phyloP scores from a whole-genome alignment of 2,329 filamentous ascomycete genomes.

The Pezicula neosporulosa region DNA sequence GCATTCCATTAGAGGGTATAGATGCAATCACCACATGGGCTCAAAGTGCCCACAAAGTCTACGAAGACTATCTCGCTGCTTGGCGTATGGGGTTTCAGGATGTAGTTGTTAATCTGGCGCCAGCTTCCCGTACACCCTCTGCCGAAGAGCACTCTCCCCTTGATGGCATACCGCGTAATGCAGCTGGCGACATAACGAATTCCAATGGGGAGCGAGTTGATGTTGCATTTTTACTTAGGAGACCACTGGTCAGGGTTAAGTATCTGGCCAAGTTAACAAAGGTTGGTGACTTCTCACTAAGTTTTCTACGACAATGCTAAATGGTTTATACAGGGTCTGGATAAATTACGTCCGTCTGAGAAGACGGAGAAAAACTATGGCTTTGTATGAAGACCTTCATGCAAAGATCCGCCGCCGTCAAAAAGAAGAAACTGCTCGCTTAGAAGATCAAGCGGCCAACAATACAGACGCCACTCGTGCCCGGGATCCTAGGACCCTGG shows the following conservation, averaged over 20 bases:
- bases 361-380: conserved; percentile 27
- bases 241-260: conserved; percentile 83
- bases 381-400: conserved; percentile 63
- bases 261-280: conserved; percentile 82
- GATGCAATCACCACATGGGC: conserved; percentile 78
- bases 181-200: conserved; percentile 58
- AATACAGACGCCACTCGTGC: conserved; percentile 78
- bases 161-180: conserved; percentile 56
- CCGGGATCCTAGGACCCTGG: conserved; percentile 75
- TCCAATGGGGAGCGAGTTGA: conserved; percentile 82
- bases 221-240: conserved; percentile 87
- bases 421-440: conserved; percentile 68
- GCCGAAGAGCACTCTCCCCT: conserved; percentile 56
- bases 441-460: conserved; percentile 83
- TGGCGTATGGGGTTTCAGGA: conserved; percentile 96
- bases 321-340: conserved; percentile 11
- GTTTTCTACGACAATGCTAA: conserved; percentile 12
- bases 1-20: conserved; percentile 71
- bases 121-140: conserved; percentile 49
- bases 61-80: conserved; percentile 78
- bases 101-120: conserved; percentile 87
- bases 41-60: conserved; percentile 71
- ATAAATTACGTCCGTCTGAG: conserved; percentile 37
- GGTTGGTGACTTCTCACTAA: conserved; percentile 35
- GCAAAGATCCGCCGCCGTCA: conserved; percentile 71